phyloP scores from a whole-genome alignment of 2,329 filamentous ascomycete genomes.

The Teratosphaeria nubilosa region DNA sequence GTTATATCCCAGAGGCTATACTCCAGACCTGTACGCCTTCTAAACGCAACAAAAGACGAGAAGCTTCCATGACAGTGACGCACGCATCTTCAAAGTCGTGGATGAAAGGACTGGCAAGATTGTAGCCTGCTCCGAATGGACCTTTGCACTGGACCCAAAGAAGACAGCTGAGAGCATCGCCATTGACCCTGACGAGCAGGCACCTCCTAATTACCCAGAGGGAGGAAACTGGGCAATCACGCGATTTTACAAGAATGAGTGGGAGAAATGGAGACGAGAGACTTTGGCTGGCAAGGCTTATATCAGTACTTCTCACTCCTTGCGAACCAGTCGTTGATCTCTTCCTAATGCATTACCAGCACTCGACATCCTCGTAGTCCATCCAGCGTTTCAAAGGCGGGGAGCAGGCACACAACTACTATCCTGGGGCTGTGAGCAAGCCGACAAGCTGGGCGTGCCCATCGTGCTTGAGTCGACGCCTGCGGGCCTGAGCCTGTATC shows the following conservation, averaged over 20 bases:
- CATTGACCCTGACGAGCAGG: slow-evolving; percentile 4
- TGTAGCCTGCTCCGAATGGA: slow-evolving; percentile 14
- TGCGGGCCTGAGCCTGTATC: slow-evolving; percentile 25
- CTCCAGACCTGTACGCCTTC: slow-evolving; percentile 15
- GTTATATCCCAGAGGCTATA: slow-evolving; percentile 16
- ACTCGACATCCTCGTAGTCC: slow-evolving; percentile 8
- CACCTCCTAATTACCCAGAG: slow-evolving; percentile 13
- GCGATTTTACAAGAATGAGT: slow-evolving; percentile 11
- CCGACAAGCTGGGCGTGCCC: slow-evolving; percentile 24
- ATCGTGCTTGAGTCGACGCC: slow-evolving; percentile 28
- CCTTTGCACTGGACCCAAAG: slow-evolving; percentile 9
- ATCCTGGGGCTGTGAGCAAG: slow-evolving; percentile 27
- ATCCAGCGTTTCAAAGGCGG: slow-evolving; percentile 16
- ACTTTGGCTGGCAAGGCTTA: slow-evolving; percentile 11
- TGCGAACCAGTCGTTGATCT: not conserved
- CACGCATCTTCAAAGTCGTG: slow-evolving; percentile 12
- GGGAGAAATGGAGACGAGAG: slow-evolving; percentile 6
- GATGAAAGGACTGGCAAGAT: slow-evolving; percentile 12
- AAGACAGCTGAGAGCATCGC: not conserved
- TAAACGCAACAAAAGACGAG: slow-evolving; percentile 8
- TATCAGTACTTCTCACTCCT: slow-evolving; percentile 8
- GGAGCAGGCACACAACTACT: slow-evolving; percentile 27
- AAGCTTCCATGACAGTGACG: slow-evolving; percentile 6
- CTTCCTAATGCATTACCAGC: not conserved
- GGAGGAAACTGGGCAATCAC: slow-evolving; percentile 16